Base-by-base conservation (phyloP, 169 alveolate species). In the Eimeria falciformis region DNA sequence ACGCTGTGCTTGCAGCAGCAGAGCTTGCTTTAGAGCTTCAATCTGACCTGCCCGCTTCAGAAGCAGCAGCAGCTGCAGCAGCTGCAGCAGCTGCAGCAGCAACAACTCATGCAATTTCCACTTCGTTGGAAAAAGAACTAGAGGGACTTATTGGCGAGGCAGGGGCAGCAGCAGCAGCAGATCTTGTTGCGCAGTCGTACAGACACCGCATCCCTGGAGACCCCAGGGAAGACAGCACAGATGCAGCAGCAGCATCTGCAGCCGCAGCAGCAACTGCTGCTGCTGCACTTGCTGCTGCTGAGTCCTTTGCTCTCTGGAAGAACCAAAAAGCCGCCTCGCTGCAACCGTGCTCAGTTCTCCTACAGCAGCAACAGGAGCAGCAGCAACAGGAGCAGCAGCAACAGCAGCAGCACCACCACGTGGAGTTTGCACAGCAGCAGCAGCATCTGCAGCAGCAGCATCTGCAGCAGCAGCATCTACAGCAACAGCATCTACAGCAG, bases 221-320 rank as follows among this genome's bases (percentile, higher is more conserved):
- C 12, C 14, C 58, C n/a, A n/a, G 33, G 18, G 55, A 17, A 17
- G 53, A 45, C 29, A 33, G 58, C 37, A 5, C 43, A 0, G 17
- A 14, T 3, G 2, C 11, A 40, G 58, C 43, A 6, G 29, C 3
- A 0, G 5, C 25, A 21, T 14, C 58, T 11, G 23, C 83, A 40
- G 83, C 46, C 17, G 25, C 83, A 11, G 58, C 83, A 40, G 83
- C 53, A 43, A 43, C 83, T 40, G n/a, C 73, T 62, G 25, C 73
- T 62, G 83, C 83, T 73, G 83, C 83, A 1, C n/a, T 40, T 73
- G 83, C 83, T 73, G 83, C 83, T 18, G 56, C 83, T 40, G 58
- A 73, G 56, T 53, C 83, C 29, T 73, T 73, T 37, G 37, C 37
- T 29, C 83, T 40, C 17, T 11, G 58, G n/a, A 43, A 1, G 62